phyloP scores from a whole-genome alignment of 345 rosid genomes.

The Gossypium herbaceum region DNA sequence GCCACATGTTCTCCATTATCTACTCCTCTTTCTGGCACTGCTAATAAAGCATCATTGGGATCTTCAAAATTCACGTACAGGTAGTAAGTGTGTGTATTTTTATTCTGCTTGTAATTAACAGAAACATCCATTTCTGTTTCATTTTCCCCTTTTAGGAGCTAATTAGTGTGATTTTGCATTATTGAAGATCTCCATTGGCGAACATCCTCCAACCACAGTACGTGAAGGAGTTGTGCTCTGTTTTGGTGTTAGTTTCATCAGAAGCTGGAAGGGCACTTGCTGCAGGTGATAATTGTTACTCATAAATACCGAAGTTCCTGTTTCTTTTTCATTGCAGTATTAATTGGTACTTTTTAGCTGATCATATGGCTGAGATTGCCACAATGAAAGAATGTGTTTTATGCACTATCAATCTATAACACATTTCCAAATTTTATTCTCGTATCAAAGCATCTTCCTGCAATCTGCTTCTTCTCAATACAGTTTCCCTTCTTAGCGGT shows the following conservation, averaged over 20 bases:
- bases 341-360: neutral
- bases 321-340: constrained; percentile 17
- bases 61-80: constrained; percentile 43
- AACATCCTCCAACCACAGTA: constrained; percentile 47
- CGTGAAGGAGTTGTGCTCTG: constrained; percentile 55
- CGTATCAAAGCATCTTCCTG: neutral
- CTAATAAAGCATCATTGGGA: constrained; percentile 32
- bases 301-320: neutral
- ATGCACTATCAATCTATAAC: neutral
- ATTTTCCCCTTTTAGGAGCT: constrained; percentile 7
- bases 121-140: constrained; percentile 1
- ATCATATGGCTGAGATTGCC: constrained; percentile 5
- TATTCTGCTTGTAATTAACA: neutral
- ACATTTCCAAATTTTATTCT: neutral
- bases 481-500: neutral
- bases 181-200: constrained; percentile 57
- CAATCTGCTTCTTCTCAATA: neutral
- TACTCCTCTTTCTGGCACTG: constrained; percentile 25
- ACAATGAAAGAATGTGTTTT: neutral
- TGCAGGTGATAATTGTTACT: constrained; percentile 40
- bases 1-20: constrained; percentile 31
- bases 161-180: constrained; percentile 21
- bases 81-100: constrained; percentile 25
- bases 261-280: constrained; percentile 39
- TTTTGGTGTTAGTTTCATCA: constrained; percentile 45